Evolutionary conservation across 192 early-diverging fungal species (phyloP).

Genomic region (Mortierella alpina): DNA sequence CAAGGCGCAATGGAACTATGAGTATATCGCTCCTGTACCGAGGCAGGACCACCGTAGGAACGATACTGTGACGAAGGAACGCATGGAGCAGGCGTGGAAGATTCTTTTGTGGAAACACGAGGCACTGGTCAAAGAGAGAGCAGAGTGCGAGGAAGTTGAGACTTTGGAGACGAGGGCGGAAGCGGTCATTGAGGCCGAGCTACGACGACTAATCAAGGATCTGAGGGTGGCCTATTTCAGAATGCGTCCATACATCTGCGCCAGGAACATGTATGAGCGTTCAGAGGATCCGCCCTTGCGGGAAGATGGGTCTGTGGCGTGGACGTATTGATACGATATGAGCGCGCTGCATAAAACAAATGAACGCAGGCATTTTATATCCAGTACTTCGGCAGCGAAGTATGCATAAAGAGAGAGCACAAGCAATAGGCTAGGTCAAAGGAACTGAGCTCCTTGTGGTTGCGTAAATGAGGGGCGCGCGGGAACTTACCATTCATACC

Average conservation of each 20-base stretch:
- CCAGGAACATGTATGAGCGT: conserved; percentile 20
- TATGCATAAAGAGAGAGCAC: no score
- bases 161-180: conserved; percentile 28
- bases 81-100: conserved; percentile 19
- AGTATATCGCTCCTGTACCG: conserved; percentile 34
- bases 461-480: no score
- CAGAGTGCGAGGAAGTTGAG: conserved; percentile 19
- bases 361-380: no score
- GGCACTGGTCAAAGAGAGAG: conserved; percentile 35
- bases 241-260: conserved; percentile 56
- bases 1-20: conserved; percentile 55
- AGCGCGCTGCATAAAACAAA: no score
- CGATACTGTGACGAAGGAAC: conserved; percentile 4
- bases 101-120: conserved; percentile 56
- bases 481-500: no score
- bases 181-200: neutral
- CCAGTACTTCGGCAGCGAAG: no score
- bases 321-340: no score
- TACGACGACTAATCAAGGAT: neutral
- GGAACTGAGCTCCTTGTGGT: no score
- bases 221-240: conserved; percentile 53
- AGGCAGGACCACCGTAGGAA: conserved; percentile 56
- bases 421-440: no score
- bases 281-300: no score
- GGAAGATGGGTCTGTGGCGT: no score